A percentile compares a stretch with the other conserved stretches of the same genome.
These are phyloP conservation scores for Pugionium cornutum DNA, from an alignment of 345 rosid genomes.

Conservation along the genomic window DNA sequence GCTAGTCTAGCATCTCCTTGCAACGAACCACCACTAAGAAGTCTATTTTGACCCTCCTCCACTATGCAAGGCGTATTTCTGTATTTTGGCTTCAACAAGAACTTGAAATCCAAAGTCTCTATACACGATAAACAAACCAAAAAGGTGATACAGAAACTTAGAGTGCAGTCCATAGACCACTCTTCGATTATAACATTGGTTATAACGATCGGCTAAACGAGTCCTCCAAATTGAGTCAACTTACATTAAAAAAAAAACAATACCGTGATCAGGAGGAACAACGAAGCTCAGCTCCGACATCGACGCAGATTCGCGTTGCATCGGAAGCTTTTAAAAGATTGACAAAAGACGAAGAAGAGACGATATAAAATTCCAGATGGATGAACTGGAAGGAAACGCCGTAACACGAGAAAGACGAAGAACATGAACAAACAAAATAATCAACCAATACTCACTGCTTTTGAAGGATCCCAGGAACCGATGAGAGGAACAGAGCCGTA, in stretches of 20 bases:
- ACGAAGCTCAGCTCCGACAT: conserved; percentile 93
- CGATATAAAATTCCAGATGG: not conserved
- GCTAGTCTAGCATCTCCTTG: conserved; percentile 82
- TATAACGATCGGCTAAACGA: not conserved
- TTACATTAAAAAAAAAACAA: not conserved
- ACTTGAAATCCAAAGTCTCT: conserved; percentile 99
- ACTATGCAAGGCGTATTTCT: conserved; percentile 62
- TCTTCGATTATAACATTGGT: conserved; percentile 16
- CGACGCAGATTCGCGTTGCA: conserved; percentile 92
- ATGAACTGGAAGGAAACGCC: conserved; percentile 5
- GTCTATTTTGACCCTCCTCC: conserved; percentile 86
- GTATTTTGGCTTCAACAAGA: conserved; percentile 87
- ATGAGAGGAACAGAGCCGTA: conserved; percentile 89
- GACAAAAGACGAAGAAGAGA: conserved; percentile 7
- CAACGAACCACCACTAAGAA: conserved; percentile 70
- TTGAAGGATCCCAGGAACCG: conserved; percentile 95
- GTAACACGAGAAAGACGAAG: not conserved
- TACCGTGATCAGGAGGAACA: conserved; percentile 97
- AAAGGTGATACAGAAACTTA: not conserved
- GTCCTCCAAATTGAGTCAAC: conserved; percentile 9
- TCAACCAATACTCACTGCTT: conserved; percentile 56
- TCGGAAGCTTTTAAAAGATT: conserved; percentile 57
- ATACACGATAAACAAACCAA: not conserved
- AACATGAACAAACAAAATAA: not conserved
- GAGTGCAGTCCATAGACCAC: conserved; percentile 2